Percentiles rank a stretch among this genome's conserved stretches.
These are phyloP conservation scores for Colletotrichum eleusines DNA, from an alignment of 2,329 filamentous ascomycete genomes.

Conservation along the genomic window DNA sequence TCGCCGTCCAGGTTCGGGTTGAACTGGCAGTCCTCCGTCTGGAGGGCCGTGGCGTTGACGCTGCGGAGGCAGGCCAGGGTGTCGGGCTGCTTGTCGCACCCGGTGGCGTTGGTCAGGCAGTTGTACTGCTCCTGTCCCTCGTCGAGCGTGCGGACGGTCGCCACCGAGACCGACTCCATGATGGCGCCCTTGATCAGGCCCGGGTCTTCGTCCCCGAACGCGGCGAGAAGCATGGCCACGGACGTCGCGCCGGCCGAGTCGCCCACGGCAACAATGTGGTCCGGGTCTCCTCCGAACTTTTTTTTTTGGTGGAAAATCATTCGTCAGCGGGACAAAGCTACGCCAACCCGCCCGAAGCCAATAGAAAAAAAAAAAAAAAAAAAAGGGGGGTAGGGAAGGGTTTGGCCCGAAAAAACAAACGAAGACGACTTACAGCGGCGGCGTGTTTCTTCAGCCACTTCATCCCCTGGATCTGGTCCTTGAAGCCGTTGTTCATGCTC, in stretches of 20 bases:
- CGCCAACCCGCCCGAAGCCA: too few relatives aligned
- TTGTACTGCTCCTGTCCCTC: slow-evolving; percentile 64
- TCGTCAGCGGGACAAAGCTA: too few relatives aligned
- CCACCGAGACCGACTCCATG: slow-evolving; percentile 65
- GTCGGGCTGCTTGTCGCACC: slow-evolving; percentile 56
- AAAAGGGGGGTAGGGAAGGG: too few relatives aligned
- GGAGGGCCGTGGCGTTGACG: slow-evolving; percentile 41
- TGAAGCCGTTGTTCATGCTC: slow-evolving; percentile 75
- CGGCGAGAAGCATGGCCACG: slow-evolving; percentile 72
- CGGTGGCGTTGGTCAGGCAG: slow-evolving; percentile 54
- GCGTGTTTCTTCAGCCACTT: slow-evolving; percentile 79
- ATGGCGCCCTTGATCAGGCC: slow-evolving; percentile 64
- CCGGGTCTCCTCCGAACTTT: slow-evolving; percentile 77
- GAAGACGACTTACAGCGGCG: slow-evolving; percentile 46
- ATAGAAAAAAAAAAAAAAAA: too few relatives aligned
- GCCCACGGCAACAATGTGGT: slow-evolving; percentile 76
- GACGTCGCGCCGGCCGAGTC: slow-evolving; percentile 76
- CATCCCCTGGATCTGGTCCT: slow-evolving; percentile 76
- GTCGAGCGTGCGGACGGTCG: slow-evolving; percentile 53
- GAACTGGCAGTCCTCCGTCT: slow-evolving; percentile 45
- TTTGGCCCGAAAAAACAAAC: too few relatives aligned
- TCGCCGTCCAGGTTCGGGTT: slow-evolving; percentile 63
- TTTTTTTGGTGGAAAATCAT: slow-evolving; percentile 8
- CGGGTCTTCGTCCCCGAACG: slow-evolving; percentile 62
- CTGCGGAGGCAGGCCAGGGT: slow-evolving; percentile 59